phyloP scores from a whole-genome alignment of 306 rosid genomes.

The Begonia loranthoides region DNA sequence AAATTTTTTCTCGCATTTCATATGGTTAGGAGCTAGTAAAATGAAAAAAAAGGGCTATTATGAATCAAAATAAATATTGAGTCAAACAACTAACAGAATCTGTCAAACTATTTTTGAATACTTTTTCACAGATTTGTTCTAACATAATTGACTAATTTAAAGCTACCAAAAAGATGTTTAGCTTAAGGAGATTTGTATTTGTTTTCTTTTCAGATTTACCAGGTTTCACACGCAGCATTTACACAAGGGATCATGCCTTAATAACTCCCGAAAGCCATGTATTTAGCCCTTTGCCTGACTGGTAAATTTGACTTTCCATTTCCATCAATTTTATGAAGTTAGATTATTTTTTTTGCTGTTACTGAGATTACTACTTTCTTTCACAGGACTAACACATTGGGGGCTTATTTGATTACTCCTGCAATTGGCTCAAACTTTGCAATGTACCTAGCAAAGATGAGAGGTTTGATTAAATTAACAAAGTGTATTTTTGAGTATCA shows the following conservation, averaged over 20 bases:
- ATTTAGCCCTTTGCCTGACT: conserved; percentile 71
- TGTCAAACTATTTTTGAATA: neutral
- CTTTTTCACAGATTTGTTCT: conserved; percentile 3
- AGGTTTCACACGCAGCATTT: conserved; percentile 92
- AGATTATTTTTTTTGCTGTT: neutral
- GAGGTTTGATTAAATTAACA: conserved; percentile 35
- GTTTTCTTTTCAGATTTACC: conserved; percentile 59
- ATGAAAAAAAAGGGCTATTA: too few relatives aligned
- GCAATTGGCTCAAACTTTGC: conserved; percentile 73
- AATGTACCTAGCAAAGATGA: conserved; percentile 86
- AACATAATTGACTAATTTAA: neutral
- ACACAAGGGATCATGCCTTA: conserved; percentile 70
- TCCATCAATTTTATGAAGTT: neutral
- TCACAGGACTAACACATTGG: conserved; percentile 56
- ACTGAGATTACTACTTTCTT: neutral
- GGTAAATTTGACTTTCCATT: conserved; percentile 31
- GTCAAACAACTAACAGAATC: neutral
- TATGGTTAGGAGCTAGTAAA: too few relatives aligned
- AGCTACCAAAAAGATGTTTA: conserved; percentile 1
- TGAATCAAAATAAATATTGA: neutral
- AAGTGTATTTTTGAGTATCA: too few relatives aligned
- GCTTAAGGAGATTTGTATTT: conserved; percentile 11
- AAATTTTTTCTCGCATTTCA: too few relatives aligned
- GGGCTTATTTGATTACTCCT: conserved; percentile 76
- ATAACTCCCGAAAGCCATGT: conserved; percentile 92